Base-by-base conservation (phyloP, 805 yeast genomes). In the Priceomyces haplophilus region DNA sequence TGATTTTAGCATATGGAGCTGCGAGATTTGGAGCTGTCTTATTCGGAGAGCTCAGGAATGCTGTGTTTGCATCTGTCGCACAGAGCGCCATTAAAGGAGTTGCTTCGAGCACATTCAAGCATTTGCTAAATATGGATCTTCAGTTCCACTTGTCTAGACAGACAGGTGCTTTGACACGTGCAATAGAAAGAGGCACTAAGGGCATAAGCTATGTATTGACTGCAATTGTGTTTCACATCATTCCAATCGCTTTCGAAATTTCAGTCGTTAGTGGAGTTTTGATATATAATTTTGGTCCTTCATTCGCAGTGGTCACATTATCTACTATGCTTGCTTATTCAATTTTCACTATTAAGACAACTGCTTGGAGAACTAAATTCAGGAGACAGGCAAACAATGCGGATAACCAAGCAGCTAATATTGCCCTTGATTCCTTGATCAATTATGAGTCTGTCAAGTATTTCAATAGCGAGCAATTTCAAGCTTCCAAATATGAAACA, bases 151-250 rank as follows among this genome's bases (percentile, higher is more conserved):
- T 93, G 32, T 76, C 91, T 8, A 75, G 90, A 52, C 98, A 93
- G 62, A 93, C 99, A 0, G 99, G 99, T 51, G 98, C 97, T 0
- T 65, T 93, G 25, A 91, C 97, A 0, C 73, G 99, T 47, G 98
- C 98, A 1, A 93, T 93, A 55, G 99, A 93, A 56, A 74, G 99
- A 50, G 99, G 99, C 62, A 91, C 98, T 1, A 91, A 93, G 55
- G 99, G 99, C 69, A 91, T 93, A 41, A 83, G 95, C 10, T 90
- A 86, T 54, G 97, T 93, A 4, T 69, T 93, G 37, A 81, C 87
- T 29, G 96, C 98, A 2, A 87, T 91, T 96, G 96, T 93, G n/a
- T 91, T 93, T 70, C 98, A 93, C 61, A 90, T 93, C 29, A 71
- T 91, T 25, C 99, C 99, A 7, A 85, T 91, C 32, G 76, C 95